phyloP scores from a whole-genome alignment of 2,329 filamentous ascomycete species.

The Fusarium sp. region DNA sequence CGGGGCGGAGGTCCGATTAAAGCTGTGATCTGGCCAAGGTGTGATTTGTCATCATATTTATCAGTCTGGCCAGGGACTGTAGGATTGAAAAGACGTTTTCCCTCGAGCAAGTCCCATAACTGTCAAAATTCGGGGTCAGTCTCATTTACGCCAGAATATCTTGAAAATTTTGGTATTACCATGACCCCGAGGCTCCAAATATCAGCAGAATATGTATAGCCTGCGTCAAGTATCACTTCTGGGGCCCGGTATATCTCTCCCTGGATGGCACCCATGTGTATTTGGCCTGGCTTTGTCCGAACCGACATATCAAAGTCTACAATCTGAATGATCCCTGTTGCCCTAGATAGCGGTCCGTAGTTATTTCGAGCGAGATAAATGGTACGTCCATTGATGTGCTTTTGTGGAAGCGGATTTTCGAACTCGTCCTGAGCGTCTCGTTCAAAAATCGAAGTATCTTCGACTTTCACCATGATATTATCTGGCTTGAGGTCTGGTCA shows the following conservation, averaged over 20 bases:
- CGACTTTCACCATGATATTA: slow-evolving; percentile 43
- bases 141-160: slow-evolving; percentile 26
- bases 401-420: slow-evolving; percentile 38
- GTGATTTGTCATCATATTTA: slow-evolving; percentile 19
- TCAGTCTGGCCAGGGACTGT: neutral
- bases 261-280: slow-evolving; percentile 32
- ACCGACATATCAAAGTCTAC: slow-evolving; percentile 40
- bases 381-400: slow-evolving; percentile 20
- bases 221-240: slow-evolving; percentile 42
- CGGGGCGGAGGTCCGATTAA: slow-evolving; percentile 5
- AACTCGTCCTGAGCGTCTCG: slow-evolving; percentile 41
- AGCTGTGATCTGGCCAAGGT: slow-evolving; percentile 22
- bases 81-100: slow-evolving; percentile 17
- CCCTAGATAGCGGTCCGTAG: slow-evolving; percentile 32
- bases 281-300: slow-evolving; percentile 4
- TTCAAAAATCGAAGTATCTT: slow-evolving; percentile 36
- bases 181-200: slow-evolving; percentile 48
- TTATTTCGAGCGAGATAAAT: slow-evolving; percentile 47
- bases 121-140: neutral
- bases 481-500: slow-evolving; percentile 39
- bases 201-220: slow-evolving; percentile 40
- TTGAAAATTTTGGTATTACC: slow-evolving; percentile 39
- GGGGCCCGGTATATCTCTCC: slow-evolving; percentile 38
- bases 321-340: slow-evolving; percentile 37
- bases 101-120: slow-evolving; percentile 33